Conservation (phyloP, 1,284 basidiomycete genomes). For the Bjerkandera adusta region DNA sequence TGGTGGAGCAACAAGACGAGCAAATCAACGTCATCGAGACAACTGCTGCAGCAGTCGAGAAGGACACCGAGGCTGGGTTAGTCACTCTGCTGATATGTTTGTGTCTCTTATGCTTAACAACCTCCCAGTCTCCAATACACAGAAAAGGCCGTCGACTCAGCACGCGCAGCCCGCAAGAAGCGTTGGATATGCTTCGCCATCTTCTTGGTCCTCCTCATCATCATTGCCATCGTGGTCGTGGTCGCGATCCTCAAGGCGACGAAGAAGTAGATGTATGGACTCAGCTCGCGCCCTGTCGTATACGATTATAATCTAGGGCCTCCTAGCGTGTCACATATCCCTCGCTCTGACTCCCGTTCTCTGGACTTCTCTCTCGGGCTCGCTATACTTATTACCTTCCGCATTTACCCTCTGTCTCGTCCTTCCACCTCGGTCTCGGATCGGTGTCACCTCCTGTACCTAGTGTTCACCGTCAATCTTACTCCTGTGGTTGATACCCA, state of each 20-base stretch:
- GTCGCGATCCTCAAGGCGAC: slow-evolving; percentile 43
- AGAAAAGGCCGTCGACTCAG: slow-evolving; percentile 83
- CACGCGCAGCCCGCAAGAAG: slow-evolving; percentile 90
- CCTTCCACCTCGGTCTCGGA: neutral
- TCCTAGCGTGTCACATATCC: slow-evolving; percentile 8
- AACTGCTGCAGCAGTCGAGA: slow-evolving; percentile 69
- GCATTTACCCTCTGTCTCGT: neutral
- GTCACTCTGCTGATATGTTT: slow-evolving; percentile 27
- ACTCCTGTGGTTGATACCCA: slow-evolving; percentile 4
- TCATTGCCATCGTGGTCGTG: slow-evolving; percentile 61
- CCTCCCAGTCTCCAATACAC: slow-evolving; percentile 69
- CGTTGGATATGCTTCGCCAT: slow-evolving; percentile 88
- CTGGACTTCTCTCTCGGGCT: slow-evolving; percentile 1
- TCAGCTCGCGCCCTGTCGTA: slow-evolving; percentile 10
- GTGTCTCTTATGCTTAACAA: slow-evolving; percentile 15
- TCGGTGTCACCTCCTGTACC: neutral
- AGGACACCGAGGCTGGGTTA: slow-evolving; percentile 83
- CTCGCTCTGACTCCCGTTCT: neutral
- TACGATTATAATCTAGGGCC: neutral
- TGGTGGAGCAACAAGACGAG: slow-evolving; percentile 93
- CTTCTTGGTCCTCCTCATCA: slow-evolving; percentile 51
- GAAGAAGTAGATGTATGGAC: slow-evolving; percentile 27
- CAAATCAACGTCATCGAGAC: slow-evolving; percentile 79
- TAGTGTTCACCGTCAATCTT: neutral
- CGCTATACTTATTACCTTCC: slow-evolving; percentile 1